Evolutionary conservation across 768 basidiomycete genomes (phyloP).

Genomic region (Macrolepiota dolichaula): DNA sequence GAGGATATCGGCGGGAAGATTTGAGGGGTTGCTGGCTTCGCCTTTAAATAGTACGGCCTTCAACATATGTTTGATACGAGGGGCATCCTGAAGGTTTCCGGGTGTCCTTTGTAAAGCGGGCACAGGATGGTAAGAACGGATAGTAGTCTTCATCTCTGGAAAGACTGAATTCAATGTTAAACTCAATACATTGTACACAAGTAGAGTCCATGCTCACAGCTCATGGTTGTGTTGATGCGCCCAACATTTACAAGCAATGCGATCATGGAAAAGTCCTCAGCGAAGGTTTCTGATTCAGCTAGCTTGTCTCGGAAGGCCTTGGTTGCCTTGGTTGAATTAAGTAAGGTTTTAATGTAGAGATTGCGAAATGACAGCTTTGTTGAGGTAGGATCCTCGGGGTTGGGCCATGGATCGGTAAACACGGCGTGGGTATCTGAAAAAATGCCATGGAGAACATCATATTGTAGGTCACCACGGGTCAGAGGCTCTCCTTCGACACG

Average conservation of each 20-base stretch:
- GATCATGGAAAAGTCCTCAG: slow-evolving; percentile 72
- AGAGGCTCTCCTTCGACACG: slow-evolving; percentile 65
- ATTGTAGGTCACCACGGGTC: slow-evolving; percentile 67
- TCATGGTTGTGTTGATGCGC: slow-evolving; percentile 78
- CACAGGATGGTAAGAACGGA: slow-evolving; percentile 76
- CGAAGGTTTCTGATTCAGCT: slow-evolving; percentile 52
- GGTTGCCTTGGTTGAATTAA: slow-evolving; percentile 63
- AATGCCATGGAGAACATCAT: slow-evolving; percentile 74
- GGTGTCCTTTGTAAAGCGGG: slow-evolving; percentile 66
- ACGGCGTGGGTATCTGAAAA: slow-evolving; percentile 66
- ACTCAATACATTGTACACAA: slow-evolving; percentile 5
- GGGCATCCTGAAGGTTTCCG: slow-evolving; percentile 74
- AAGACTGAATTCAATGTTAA: slow-evolving; percentile 46
- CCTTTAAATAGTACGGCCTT: slow-evolving; percentile 54
- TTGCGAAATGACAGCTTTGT: slow-evolving; percentile 55
- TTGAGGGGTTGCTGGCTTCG: slow-evolving; percentile 42
- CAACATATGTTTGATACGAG: slow-evolving; percentile 72
- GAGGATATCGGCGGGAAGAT: slow-evolving; percentile 57
- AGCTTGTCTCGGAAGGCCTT: slow-evolving; percentile 73
- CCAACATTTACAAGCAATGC: slow-evolving; percentile 76
- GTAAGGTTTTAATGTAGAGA: slow-evolving; percentile 48
- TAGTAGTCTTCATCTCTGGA: slow-evolving; percentile 75
- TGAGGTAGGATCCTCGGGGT: slow-evolving; percentile 15
- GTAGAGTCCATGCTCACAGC: slow-evolving; percentile 48
- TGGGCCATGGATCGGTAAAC: slow-evolving; percentile 45